These are phyloP conservation scores for Amphibolis antarctica DNA, from an alignment of 106 monocot genomes.

Conservation along the genomic window DNA sequence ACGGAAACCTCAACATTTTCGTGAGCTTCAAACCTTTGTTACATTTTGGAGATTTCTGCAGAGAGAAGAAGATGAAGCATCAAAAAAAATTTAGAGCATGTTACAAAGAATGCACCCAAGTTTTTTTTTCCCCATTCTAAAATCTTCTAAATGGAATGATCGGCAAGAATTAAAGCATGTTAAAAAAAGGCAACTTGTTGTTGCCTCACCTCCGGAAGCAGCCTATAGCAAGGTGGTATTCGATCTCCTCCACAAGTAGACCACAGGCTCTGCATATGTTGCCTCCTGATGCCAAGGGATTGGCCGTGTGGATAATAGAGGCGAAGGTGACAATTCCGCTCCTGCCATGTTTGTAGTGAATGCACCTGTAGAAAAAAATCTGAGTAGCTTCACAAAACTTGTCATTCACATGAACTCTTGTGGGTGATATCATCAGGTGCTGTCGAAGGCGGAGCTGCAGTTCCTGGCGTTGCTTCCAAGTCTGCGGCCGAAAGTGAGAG, in stretches of 20 bases:
- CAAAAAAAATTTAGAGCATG: no score
- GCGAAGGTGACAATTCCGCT: constrained; percentile 41
- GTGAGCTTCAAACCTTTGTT: no score
- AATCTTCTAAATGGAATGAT: no score
- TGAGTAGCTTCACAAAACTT: neutral
- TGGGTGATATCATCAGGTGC: constrained; percentile 30
- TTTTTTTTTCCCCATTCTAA: no score
- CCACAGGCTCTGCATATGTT: constrained; percentile 73
- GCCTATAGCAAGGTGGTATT: constrained; percentile 88
- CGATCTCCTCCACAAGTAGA: constrained; percentile 90
- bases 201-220: constrained; percentile 73
- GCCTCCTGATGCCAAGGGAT: constrained; percentile 64
- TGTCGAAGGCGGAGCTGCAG: constrained; percentile 85
- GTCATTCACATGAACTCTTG: neutral
- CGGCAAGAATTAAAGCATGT: neutral
- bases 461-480: constrained; percentile 82
- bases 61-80: no score
- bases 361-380: neutral
- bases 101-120: no score
- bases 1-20: no score
- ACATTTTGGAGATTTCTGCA: no score
- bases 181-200: neutral
- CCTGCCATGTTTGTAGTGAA: neutral
- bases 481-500: constrained; percentile 70
- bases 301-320: constrained; percentile 80